Evolutionary conservation across 192 early-diverging fungal species (phyloP).

Genomic region (Backusella tarrabulga): DNA sequence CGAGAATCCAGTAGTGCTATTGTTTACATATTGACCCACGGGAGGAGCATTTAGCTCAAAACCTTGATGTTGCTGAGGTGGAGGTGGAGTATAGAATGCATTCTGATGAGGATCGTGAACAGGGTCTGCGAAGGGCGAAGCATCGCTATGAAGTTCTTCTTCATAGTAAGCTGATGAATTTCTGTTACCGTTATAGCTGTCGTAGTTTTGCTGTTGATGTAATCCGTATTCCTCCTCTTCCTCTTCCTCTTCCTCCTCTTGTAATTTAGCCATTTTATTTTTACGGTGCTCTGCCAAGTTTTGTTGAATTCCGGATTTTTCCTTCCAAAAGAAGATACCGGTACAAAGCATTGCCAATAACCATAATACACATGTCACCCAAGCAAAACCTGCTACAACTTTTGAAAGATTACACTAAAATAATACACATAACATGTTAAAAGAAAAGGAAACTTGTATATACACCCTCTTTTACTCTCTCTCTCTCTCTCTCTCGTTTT

Average conservation of each 20-base stretch:
- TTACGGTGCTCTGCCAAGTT: slow-evolving; percentile 19
- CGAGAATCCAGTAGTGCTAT: background rate
- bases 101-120: background rate
- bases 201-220: background rate
- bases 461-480: background rate
- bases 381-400: slow-evolving; percentile 23
- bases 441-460: background rate
- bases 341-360: slow-evolving; percentile 10
- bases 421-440: background rate
- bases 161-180: background rate
- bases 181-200: background rate
- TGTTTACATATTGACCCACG: slow-evolving; percentile 7
- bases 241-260: background rate
- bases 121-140: background rate
- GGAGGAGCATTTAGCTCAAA: background rate
- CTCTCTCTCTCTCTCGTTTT: background rate
- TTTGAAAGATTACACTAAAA: slow-evolving; percentile 30
- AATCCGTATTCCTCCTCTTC: background rate
- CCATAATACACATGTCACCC: slow-evolving; percentile 32
- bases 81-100: background rate
- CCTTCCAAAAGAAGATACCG: slow-evolving; percentile 26
- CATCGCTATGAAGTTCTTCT: background rate
- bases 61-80: background rate
- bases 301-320: slow-evolving; percentile 28
- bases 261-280: slow-evolving; percentile 9